These are phyloP conservation scores for Cryphonectria nitschkei DNA, from an alignment of 2,329 filamentous ascomycete species.

Conservation along the genomic window DNA sequence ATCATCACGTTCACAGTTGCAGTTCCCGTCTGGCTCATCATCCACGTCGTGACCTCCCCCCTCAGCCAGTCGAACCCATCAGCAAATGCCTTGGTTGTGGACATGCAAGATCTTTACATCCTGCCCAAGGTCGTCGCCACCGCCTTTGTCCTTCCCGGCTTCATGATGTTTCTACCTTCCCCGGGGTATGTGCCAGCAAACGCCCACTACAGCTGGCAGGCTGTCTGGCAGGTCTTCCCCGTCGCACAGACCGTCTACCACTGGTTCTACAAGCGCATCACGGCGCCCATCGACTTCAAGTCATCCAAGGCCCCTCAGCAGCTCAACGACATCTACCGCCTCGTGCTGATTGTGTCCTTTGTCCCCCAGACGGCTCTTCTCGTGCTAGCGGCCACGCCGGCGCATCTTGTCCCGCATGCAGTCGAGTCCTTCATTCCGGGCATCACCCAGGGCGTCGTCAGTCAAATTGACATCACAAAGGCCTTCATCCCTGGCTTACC, in stretches of 20 bases:
- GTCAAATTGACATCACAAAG: constrained; percentile 35
- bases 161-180: constrained; percentile 47
- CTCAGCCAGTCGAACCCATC: constrained; percentile 1
- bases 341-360: constrained; percentile 40
- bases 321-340: constrained; percentile 12
- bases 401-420: constrained; percentile 39
- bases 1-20: constrained; percentile 30
- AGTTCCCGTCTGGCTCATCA: constrained; percentile 30
- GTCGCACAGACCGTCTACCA: constrained; percentile 48
- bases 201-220: constrained; percentile 52
- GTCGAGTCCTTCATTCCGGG: constrained; percentile 45
- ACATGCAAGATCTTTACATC: constrained; percentile 26
- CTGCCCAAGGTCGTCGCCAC: constrained; percentile 46
- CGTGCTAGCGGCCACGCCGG: constrained; percentile 44
- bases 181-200: constrained; percentile 42
- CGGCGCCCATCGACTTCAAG: constrained; percentile 11
- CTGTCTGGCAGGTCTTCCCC: constrained; percentile 55
- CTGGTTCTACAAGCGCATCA: constrained; percentile 35
- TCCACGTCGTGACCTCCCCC: constrained; percentile 31
- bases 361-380: constrained; percentile 46
- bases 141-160: constrained; percentile 48
- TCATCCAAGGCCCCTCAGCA: background rate
- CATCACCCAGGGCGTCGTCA: constrained; percentile 37
- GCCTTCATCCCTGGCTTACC: constrained; percentile 38
- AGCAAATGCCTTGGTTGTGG: constrained; percentile 1